Base-by-base conservation (phyloP, 352 stramenopile genomes). In the Blastocystis sp. region DNA sequence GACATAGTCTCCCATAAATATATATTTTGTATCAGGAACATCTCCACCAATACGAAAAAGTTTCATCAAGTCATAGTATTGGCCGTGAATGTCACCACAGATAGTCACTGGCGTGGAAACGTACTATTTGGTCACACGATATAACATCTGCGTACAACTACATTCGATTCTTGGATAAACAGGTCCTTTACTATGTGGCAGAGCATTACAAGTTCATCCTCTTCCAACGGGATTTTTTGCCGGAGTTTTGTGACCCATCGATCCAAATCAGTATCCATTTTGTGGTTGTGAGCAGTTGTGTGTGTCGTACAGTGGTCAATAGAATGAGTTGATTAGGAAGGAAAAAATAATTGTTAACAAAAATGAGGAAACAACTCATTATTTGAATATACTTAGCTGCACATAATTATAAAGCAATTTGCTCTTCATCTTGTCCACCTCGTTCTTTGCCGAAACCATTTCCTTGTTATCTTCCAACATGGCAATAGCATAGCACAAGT, bases 1-100 rank as follows among this genome's bases (percentile, higher is more conserved):
- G 73, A 96, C 94, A 91, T 95, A 96, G 88, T 96, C 94, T 43
- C 94, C 94, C 94, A 96, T 96, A 90, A 96, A 96, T 54, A 96
- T 91, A 92, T 96, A 96, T 91, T 96, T 96, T 78, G 93, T 96
- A 66, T 93, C 93, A 34, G 94, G 91, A 50, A 95, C 91, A 56
- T 96, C 93, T 9, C 94, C 94, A 41, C 94, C 94, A 85, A 93
- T 94, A 79, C 93, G 93, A 90, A 96, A 96, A 39, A 96, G 92
- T 91, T 96, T 93, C 13, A 95, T 87, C 45, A 96, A 90, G 90
- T 96, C 94, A 73, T 94, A 96, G 91, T 95, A 96, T 92, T 96
- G 94, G 75, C 94, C 94, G 91, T 96, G 94, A 85, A 96, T 95
- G 91, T 96, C 94, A 45, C 94, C 94, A 50, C 94, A 96, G 18